Percentiles rank a stretch among this genome's conserved stretches.
phyloP scores from a whole-genome alignment of 768 basidiomycete genomes.

The Dendrothele bispora region DNA sequence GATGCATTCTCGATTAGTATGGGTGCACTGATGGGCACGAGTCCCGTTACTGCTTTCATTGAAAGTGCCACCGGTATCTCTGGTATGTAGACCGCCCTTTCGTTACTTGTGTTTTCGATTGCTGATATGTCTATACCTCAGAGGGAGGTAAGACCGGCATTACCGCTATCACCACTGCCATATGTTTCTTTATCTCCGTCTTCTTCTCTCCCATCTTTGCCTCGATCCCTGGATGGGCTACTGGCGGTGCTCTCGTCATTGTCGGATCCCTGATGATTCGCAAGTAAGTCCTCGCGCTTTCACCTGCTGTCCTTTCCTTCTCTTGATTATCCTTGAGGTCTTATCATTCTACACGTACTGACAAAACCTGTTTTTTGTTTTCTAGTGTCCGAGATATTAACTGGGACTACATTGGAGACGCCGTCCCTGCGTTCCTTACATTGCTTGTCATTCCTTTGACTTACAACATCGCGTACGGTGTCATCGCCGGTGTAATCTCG shows the following conservation, averaged over 20 bases:
- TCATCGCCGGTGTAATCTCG: slow-evolving; percentile 75
- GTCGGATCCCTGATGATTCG: slow-evolving; percentile 90
- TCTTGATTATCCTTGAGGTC: background rate
- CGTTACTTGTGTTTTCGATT: background rate
- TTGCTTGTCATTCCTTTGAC: slow-evolving; percentile 77
- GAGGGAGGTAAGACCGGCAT: slow-evolving; percentile 91
- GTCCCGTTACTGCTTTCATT: slow-evolving; percentile 81
- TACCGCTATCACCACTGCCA: slow-evolving; percentile 68
- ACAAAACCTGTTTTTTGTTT: too few relatives aligned
- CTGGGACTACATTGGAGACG: slow-evolving; percentile 86
- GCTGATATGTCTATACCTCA: slow-evolving; percentile 18
- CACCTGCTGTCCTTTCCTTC: background rate
- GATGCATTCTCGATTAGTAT: slow-evolving; percentile 82
- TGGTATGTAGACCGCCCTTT: slow-evolving; percentile 36
- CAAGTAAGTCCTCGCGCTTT: slow-evolving; percentile 51
- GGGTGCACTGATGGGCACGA: slow-evolving; percentile 77
- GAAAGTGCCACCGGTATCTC: slow-evolving; percentile 82
- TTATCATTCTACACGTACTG: background rate
- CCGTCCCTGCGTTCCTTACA: slow-evolving; percentile 85
- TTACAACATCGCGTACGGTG: slow-evolving; percentile 81
- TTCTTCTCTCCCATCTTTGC: slow-evolving; percentile 92
- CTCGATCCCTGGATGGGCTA: slow-evolving; percentile 85
- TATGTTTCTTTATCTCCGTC: slow-evolving; percentile 79
- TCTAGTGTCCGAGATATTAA: slow-evolving; percentile 77
- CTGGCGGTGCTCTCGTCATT: slow-evolving; percentile 81